Evolutionary conservation across 768 basidiomycete genomes (phyloP), one percentile per base, ranked within the genome.

Genomic region (Phylloporus arenicola): DNA sequence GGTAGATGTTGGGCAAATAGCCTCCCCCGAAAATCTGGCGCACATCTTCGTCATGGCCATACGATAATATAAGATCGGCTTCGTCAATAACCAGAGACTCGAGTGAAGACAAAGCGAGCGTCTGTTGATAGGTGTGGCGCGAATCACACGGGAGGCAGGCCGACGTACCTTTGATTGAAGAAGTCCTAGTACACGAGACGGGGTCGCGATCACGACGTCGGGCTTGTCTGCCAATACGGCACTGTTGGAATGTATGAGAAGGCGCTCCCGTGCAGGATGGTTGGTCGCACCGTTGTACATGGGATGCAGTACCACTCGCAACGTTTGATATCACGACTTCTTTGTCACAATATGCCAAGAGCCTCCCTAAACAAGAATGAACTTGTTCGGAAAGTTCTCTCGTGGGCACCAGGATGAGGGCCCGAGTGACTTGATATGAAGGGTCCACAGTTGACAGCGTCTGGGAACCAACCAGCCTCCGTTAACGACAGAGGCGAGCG

Each of bases 81-180:
- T 99, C 96, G 64, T 99, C 96, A 50, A 99, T 94, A 25, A 95
- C 88, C 16, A 99, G 80, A 5, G 88, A 87, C 41, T 92, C 88
- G 27, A 98, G 70, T 1, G 78, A 75, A 12, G 77, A 61, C 0
- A 93, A 70, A 3, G 75, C 77, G 8, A 98, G 72, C 0, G 82
- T 72, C 87, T 90, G 52, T 1, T 25, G 31, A 20, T 20, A 9
- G n/a, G 33, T 68, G 16, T 54, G 53, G 34, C 1, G 3, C 35
- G 14, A 43, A 19, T 5, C 3, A 1, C n/a, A 25, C 4, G 27
- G n/a, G 24, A 14, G 16, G 12, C n/a, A 10, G 19, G 33, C 5
- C 4, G 30, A 51, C 73, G 16, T 46, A 82, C 85, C 69, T 88
- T 88, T 13, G 84, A 77, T 57, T 87, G 85, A 4, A 91, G 73